Conservation (phyloP, 2,329 filamentous ascomycete species). For the Phialophora expanda region DNA sequence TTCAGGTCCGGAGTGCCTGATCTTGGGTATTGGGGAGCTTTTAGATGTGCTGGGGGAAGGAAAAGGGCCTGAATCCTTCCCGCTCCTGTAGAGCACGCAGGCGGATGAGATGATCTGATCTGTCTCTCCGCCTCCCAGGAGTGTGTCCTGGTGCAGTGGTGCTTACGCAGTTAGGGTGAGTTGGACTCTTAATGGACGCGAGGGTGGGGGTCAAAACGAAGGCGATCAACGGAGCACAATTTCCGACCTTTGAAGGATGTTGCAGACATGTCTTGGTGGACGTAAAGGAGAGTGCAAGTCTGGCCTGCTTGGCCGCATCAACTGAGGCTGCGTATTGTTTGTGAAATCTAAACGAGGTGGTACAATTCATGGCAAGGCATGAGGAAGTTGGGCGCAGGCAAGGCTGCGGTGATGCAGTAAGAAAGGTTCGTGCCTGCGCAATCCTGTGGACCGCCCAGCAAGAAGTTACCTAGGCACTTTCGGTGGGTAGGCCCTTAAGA, state of each 20-base stretch:
- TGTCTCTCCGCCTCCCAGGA: conserved; percentile 8
- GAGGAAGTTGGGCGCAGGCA: conserved; percentile 10
- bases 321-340: conserved; percentile 3
- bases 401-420: conserved; percentile 9
- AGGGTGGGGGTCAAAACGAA: conserved; percentile 5
- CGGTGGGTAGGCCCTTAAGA: neutral
- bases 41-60: conserved; percentile 7
- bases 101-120: conserved; percentile 11
- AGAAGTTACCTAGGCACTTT: neutral
- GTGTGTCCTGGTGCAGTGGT: conserved; percentile 14
- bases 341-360: neutral
- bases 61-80: conserved; percentile 1
- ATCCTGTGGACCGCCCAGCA: neutral
- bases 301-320: conserved; percentile 14
- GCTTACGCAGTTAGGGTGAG: conserved; percentile 24
- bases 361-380: neutral
- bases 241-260: conserved; percentile 21
- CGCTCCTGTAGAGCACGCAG: conserved; percentile 3
- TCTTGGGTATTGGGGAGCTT: conserved; percentile 7
- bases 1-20: conserved; percentile 18
- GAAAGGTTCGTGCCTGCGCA: neutral
- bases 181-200: conserved; percentile 5
- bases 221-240: conserved; percentile 29
- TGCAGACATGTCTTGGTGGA: conserved; percentile 30
- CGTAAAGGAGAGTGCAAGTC: conserved; percentile 4